phyloP scores from a whole-genome alignment of 2,329 filamentous ascomycete species.

The Zalaria sp. region DNA sequence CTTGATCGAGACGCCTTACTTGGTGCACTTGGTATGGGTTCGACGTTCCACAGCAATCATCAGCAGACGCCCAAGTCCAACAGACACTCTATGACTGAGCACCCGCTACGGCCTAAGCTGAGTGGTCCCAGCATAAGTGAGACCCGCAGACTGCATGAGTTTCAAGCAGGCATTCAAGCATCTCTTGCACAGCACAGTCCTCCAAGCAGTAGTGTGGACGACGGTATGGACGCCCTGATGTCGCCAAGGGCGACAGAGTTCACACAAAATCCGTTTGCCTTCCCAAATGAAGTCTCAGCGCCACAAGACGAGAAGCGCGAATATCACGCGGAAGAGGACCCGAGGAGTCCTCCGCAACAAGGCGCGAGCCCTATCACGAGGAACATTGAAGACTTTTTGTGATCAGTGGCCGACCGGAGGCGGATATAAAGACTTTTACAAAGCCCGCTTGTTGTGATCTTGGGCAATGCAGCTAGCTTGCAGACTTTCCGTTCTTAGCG shows the following conservation, averaged over 20 bases:
- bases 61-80: slow-evolving; percentile 1
- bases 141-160: slow-evolving; percentile 16
- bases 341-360: slow-evolving; percentile 59
- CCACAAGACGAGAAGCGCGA: slow-evolving; percentile 31
- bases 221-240: slow-evolving; percentile 42
- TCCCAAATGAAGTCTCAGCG: slow-evolving; percentile 17
- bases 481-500: too few species aligned
- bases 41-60: slow-evolving; percentile 5
- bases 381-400: slow-evolving; percentile 67
- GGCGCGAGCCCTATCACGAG: slow-evolving; percentile 62
- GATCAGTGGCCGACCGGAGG: slow-evolving; percentile 13
- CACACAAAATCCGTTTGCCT: slow-evolving; percentile 51
- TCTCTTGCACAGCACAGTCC: slow-evolving; percentile 7
- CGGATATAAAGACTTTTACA: too few species aligned
- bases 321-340: slow-evolving; percentile 44
- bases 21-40: slow-evolving; percentile 21
- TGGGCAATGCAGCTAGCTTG: too few species aligned
- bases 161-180: slow-evolving; percentile 18
- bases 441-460: too few species aligned
- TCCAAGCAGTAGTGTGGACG: slow-evolving; percentile 1
- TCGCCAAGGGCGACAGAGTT: slow-evolving; percentile 61
- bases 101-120: slow-evolving; percentile 14
- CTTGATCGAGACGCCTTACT: slow-evolving; percentile 20
- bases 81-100: background rate
- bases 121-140: slow-evolving; percentile 19